A percentile compares a stretch with the other conserved stretches of the same genome.
Conservation (phyloP, 257 asterid genomes). For the Solanum appendiculatum region DNA sequence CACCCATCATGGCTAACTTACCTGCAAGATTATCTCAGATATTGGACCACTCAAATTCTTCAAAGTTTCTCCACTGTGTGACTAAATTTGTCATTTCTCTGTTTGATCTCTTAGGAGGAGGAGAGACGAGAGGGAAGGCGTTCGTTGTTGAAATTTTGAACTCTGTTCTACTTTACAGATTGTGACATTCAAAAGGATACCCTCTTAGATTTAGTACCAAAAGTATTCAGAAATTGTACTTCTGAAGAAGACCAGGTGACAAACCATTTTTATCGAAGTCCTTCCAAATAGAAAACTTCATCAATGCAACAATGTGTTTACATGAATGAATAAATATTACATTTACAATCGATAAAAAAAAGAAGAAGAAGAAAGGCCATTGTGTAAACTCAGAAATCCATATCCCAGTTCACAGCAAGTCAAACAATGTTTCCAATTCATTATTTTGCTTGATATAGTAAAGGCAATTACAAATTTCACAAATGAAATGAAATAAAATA, state of each 20-base stretch:
- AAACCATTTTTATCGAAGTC: no score
- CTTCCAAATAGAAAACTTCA: neutral
- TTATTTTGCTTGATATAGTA: neutral
- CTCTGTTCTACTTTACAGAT: neutral
- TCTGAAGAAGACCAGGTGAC: neutral
- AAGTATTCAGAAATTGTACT: neutral
- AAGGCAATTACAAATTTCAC: slow-evolving; percentile 7
- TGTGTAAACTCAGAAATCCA: neutral
- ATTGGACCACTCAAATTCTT: neutral
- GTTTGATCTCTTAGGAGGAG: neutral
- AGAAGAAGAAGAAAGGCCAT: neutral
- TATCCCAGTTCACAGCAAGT: neutral
- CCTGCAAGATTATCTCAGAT: neutral
- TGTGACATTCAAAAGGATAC: neutral
- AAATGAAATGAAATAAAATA: slow-evolving; percentile 1
- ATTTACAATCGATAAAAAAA: no score
- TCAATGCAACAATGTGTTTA: neutral
- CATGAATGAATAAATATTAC: neutral
- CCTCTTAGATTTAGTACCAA: neutral
- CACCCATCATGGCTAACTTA: neutral
- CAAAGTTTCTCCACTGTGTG: neutral
- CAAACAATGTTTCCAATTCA: neutral
- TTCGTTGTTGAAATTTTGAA: neutral
- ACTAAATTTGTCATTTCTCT: neutral
- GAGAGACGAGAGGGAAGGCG: neutral